Base-by-base conservation (phyloP, 306 rosid species). In the Vigna mungo region DNA sequence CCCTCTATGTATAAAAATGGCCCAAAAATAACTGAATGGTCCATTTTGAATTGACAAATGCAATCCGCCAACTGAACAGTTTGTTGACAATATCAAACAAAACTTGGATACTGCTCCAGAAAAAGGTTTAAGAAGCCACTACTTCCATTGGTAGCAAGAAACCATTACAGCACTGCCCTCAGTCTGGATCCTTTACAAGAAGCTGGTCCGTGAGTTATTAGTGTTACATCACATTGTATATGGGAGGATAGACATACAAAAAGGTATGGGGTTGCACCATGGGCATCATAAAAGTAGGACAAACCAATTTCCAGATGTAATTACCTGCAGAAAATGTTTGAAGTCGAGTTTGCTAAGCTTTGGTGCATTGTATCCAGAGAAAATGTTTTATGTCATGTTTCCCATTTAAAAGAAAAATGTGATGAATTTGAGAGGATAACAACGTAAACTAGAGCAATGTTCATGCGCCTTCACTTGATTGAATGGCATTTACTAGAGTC, bases 401-500 rank as follows among this genome's bases (percentile, higher is more conserved):
- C 30, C 79, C 59, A 69, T 67, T 36, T 59, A 72, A 71, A 27
- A 77, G 80, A 72, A 64, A 32, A 56, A 43, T 23, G 66, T 58
- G 47, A 69, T 58, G 60, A 81, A 55, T 47, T 71, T 78, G 44
- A 49, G 65, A 72, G 81, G 71, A 67, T 63, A 67, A 60, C 53
- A 70, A 43, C 17, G 48, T 76, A 77, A 78, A 84, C 80, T 73
- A 63, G 64, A 43, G 53, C 48, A 70, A 69, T 78, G 12, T 54
- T 85, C 80, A 86, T 60, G 84, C 27, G 55, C 72, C 86, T 78
- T 78, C 88, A 66, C 79, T 80, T 21, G 91, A 89, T 75, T 70
- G 77, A 77, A 92, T 78, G 76, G 91, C 91, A 39, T 77, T 90
- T 70, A 89, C 75, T 65, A 95, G 88, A 70, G 87, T 76, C 78